These are phyloP conservation scores for Lipomyces mesembrius DNA, from an alignment of 805 yeast species.

Conservation along the genomic window DNA sequence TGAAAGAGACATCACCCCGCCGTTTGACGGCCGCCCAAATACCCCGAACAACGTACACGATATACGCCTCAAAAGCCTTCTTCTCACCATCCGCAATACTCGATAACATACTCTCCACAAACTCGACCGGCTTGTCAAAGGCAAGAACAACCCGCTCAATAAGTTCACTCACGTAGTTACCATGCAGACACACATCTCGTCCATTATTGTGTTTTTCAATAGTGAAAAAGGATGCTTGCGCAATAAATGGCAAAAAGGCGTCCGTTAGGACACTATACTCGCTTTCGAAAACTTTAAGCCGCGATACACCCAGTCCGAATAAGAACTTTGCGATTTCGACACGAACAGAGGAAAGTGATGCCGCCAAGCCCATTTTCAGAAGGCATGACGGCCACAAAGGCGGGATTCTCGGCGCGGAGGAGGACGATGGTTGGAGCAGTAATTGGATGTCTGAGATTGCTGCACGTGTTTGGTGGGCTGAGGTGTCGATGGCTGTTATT, in stretches of 20 bases:
- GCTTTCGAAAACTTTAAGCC: constrained; percentile 6
- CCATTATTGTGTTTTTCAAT: neutral
- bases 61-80: constrained; percentile 20
- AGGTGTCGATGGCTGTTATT: constrained; percentile 80
- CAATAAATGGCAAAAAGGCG: constrained; percentile 16
- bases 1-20: neutral
- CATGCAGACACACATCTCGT: constrained; percentile 41
- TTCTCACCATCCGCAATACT: constrained; percentile 17
- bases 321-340: constrained; percentile 26
- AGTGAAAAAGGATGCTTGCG: constrained; percentile 25
- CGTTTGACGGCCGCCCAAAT: neutral
- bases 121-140: constrained; percentile 12
- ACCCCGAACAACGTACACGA: constrained; percentile 19
- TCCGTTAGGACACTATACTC: constrained; percentile 11
- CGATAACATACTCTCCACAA: constrained; percentile 6
- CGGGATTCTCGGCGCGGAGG: constrained; percentile 9
- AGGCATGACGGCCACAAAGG: constrained; percentile 20
- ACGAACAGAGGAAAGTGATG: constrained; percentile 26
- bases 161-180: constrained; percentile 36
- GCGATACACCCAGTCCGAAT: constrained; percentile 2
- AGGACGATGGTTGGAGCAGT: constrained; percentile 11
- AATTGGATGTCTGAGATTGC: constrained; percentile 12
- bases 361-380: constrained; percentile 20
- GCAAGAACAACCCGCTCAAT: constrained; percentile 27
- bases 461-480: constrained; percentile 69